These are phyloP conservation scores for Fusarium pseudoanthophilum DNA, from an alignment of 2,329 filamentous ascomycete species.

Conservation along the genomic window DNA sequence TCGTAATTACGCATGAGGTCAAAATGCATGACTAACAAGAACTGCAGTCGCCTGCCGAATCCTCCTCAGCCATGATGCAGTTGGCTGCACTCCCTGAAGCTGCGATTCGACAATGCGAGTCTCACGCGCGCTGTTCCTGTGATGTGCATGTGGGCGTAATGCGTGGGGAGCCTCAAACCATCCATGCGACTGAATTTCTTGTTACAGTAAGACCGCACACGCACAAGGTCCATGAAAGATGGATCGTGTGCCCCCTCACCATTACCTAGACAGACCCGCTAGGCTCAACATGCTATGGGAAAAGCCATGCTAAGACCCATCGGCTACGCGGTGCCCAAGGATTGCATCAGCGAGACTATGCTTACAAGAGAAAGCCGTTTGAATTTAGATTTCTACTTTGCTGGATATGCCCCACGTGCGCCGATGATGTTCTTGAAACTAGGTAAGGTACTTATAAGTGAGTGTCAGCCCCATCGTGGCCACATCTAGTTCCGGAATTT, in stretches of 20 bases:
- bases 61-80: conserved; percentile 4
- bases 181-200: background rate
- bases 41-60: conserved; percentile 3
- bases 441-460: conserved; percentile 28
- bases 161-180: conserved; percentile 27
- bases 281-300: background rate
- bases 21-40: conserved; percentile 38
- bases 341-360: conserved; percentile 34
- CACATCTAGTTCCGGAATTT: conserved; percentile 8
- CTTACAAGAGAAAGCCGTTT: conserved; percentile 18
- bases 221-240: conserved; percentile 10
- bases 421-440: conserved; percentile 17
- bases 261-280: conserved; percentile 20
- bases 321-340: background rate
- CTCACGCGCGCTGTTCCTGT: conserved; percentile 28
- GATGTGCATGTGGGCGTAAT: conserved; percentile 28
- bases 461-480: conserved; percentile 20
- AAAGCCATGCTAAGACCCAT: conserved; percentile 19
- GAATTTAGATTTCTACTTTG: conserved; percentile 15
- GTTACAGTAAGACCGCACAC: conserved; percentile 21
- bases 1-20: conserved; percentile 30
- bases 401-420: conserved; percentile 19
- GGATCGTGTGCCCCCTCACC: conserved; percentile 32
- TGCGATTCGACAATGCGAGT: conserved; percentile 22
- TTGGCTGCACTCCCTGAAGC: background rate